These are phyloP conservation scores for Colletotrichum sojae DNA, from an alignment of 2,329 filamentous ascomycete genomes.

Conservation along the genomic window DNA sequence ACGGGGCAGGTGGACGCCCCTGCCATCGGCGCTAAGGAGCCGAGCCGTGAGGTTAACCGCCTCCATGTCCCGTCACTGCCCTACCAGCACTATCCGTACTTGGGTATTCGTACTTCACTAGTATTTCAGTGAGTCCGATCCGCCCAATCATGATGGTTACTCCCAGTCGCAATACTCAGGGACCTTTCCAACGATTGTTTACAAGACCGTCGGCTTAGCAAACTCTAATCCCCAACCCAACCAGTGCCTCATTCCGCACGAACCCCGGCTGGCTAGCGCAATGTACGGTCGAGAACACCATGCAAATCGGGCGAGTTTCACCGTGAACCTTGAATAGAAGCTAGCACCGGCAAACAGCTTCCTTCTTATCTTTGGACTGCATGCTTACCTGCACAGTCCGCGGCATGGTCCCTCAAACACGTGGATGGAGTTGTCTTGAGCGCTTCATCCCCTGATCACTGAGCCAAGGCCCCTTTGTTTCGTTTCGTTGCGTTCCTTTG, in stretches of 20 bases:
- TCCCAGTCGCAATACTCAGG: too few relatives aligned
- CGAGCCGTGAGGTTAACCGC: neutral
- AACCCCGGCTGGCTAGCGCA: neutral
- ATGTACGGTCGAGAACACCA: neutral
- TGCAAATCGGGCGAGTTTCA: conserved; percentile 2
- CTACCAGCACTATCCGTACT: neutral
- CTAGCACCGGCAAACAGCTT: too few relatives aligned
- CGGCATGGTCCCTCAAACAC: too few relatives aligned
- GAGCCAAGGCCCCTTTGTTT: too few relatives aligned
- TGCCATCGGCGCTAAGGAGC: conserved; percentile 9
- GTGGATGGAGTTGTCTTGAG: too few relatives aligned
- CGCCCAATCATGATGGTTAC: too few relatives aligned
- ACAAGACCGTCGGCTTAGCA: neutral
- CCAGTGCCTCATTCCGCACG: neutral
- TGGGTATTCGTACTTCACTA: too few relatives aligned
- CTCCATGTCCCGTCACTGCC: too few relatives aligned
- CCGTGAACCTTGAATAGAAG: neutral
- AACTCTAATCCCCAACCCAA: neutral
- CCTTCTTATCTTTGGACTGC: neutral
- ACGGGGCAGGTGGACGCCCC: neutral
- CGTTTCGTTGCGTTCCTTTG: too few relatives aligned
- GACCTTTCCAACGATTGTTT: neutral
- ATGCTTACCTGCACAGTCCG: too few relatives aligned
- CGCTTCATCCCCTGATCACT: too few relatives aligned
- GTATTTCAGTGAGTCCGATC: too few relatives aligned